Percentiles rank a stretch among this genome's conserved stretches.
Evolutionary conservation across 208 protist genomes (phyloP).

Genomic region (Crithidia thermophila): DNA sequence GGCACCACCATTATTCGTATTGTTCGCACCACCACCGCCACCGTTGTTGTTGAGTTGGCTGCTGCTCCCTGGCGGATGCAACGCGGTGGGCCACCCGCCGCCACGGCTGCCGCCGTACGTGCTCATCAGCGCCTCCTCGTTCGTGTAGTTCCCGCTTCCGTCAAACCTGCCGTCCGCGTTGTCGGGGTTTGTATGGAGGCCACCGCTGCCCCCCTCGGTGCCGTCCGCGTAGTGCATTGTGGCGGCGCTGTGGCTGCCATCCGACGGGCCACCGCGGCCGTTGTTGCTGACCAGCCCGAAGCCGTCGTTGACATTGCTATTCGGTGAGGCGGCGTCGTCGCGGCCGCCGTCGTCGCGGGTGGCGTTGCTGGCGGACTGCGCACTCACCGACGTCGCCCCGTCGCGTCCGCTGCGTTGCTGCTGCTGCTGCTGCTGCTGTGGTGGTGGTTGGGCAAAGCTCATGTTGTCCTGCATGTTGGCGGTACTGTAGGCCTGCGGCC

Average conservation of each 20-base stretch:
- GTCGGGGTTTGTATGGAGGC: no score
- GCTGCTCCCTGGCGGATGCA: no score
- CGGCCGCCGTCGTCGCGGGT: background rate
- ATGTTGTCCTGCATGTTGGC: slow-evolving; percentile 22
- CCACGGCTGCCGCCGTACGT: background rate
- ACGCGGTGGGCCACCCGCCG: no score
- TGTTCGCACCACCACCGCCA: background rate
- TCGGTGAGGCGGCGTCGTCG: background rate
- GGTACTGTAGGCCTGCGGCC: slow-evolving; percentile 5
- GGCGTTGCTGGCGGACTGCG: slow-evolving; percentile 13
- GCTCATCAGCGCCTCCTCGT: background rate
- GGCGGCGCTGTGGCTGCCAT: slow-evolving; percentile 1
- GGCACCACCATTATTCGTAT: background rate
- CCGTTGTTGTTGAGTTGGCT: background rate
- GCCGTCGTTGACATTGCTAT: background rate
- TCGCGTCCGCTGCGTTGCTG: background rate
- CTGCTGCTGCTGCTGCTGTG: no score
- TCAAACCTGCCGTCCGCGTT: slow-evolving; percentile 3
- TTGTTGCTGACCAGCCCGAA: slow-evolving; percentile 1
- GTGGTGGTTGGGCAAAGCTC: slow-evolving; percentile 6
- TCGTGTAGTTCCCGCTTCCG: slow-evolving; percentile 2
- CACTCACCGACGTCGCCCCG: background rate
- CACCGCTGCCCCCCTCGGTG: background rate
- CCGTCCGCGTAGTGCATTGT: background rate
- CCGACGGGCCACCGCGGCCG: background rate